Evolutionary conservation across 306 rosid genomes (phyloP), one percentile per base, ranked within the genome.

Genomic region (Dicorynia guianensis): DNA sequence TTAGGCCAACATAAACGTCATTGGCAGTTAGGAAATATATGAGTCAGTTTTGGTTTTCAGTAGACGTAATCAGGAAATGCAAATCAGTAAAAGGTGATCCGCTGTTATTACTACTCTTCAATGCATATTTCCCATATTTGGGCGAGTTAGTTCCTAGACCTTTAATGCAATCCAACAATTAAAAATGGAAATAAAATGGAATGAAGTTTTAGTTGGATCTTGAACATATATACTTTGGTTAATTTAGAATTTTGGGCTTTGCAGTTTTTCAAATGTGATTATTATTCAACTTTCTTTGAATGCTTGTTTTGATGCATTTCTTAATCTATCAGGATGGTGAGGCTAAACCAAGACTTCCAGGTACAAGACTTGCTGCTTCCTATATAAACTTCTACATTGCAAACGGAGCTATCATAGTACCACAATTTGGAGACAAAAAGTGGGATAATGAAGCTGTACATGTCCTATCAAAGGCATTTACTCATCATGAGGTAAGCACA

Each of bases 331-430:
- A 90, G 88, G 91, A 71, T 8, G 66, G 76, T 5, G 89, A 75
- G 55, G 99, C 96, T 48, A 92, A 87, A 80, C 77, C 80, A 13
- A 86, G 97, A 85, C 85, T 77, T 80, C 33, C 80, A 0, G 86
- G 90, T 74, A 75, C 87, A 19, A 92, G 99, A 84, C 97, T 95
- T 68, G 99, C 97, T 43, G 98, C 99, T 65, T 89, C 97, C 14
- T 95, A 95, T 35, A 93, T 87, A 36, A 95, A 95, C 83, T 95
- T 95, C 76, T 95, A 95, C 88, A 83, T 90, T 83, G 97, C 97
- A 42, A 92, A 95, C 64, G 92, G 92, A 75, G 99, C 82, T 71
- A 75, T 95, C 69, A 86, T 92, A 50, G 79, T 60, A 55, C 99
- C 99, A 42, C 92, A 89, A 78, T 95, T 95, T 78, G 98, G 97